Evolutionary conservation across 2,329 filamentous ascomycete species (phyloP).

Genomic region (Teratosphaeria gauchensis): DNA sequence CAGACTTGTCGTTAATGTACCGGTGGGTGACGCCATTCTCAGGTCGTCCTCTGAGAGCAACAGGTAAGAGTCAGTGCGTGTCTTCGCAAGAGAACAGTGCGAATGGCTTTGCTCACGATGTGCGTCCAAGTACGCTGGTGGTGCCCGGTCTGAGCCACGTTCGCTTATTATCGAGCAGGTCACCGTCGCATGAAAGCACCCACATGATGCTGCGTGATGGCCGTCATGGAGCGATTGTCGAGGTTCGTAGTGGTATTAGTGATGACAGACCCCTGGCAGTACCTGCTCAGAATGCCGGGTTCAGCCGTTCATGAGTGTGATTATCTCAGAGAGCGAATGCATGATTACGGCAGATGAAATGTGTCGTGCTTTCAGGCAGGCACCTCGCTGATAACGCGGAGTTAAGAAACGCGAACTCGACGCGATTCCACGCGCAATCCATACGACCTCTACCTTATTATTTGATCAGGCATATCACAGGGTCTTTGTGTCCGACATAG

Average conservation of each 20-base stretch:
- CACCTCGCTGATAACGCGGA: no score
- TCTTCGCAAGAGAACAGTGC: background rate
- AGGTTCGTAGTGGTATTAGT: background rate
- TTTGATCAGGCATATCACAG: no score
- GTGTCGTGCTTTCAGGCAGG: no score
- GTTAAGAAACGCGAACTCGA: no score
- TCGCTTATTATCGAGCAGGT: slow-evolving; percentile 41
- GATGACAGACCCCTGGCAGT: background rate
- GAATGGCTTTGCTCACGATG: slow-evolving; percentile 33
- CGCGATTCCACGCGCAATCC: no score
- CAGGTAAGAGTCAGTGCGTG: background rate
- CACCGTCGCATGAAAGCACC: slow-evolving; percentile 46
- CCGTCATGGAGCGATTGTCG: background rate
- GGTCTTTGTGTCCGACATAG: no score
- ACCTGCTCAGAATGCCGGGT: background rate
- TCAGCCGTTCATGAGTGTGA: no score
- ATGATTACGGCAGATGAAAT: background rate
- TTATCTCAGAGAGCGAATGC: no score
- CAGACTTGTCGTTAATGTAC: slow-evolving; percentile 66
- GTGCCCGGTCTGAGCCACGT: slow-evolving; percentile 21
- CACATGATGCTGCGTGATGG: slow-evolving; percentile 32
- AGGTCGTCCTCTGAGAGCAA: slow-evolving; percentile 29
- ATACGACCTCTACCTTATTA: no score
- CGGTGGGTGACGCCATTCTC: slow-evolving; percentile 39
- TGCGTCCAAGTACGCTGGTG: slow-evolving; percentile 50